Evolutionary conservation across 768 basidiomycete genomes (phyloP), one percentile per base, ranked within the genome.

Genomic region (Tremella yokohamensis): DNA sequence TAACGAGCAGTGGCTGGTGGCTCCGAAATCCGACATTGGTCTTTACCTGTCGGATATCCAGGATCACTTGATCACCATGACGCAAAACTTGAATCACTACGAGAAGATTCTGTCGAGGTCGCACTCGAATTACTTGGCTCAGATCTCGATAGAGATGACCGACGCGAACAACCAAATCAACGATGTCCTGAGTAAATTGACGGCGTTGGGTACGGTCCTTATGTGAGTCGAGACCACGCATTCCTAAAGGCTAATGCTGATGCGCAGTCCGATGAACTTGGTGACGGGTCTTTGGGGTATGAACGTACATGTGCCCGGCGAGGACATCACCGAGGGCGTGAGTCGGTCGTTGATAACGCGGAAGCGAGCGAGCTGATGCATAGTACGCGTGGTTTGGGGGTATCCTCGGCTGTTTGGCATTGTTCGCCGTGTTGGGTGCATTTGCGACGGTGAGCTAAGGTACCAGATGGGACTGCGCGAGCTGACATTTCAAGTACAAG

Each of bases 91-190:
- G 82, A 99, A 98, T 75, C 96, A 98, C 78, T 99, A 98, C 80
- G 96, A 99, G 76, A 99, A 98, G 81, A 98, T 99, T 72, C 82
- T 99, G 8, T 98, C 94, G 3, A 87, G 96, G 40, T 97, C 94
- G 40, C 96, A 99, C 78, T 97, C 93, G 38, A 99, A 99, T 75
- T 99, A 99, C 79, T 86, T 99, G 51, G 96, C 96, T 1, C 96
- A 98, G 72, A 99, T 99, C 67, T 96, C 92, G 42, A 98, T 99
- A 78, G 96, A 98, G 80, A 99, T 98, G 94, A 94, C 91, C 16
- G 93, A 97, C 69, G 96, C 96, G 40, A 99, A 99, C 79, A 99
- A 99, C 77, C 92, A 98, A 80, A 99, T 98, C 80, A 99, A 99
- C 78, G 92, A 98, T 73, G 96, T 99, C 1, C 84, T 98, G 4